Percentiles rank a stretch among this genome's conserved stretches.
Evolutionary conservation across 768 basidiomycete genomes (phyloP).

Genomic region (Mycena vitilis): DNA sequence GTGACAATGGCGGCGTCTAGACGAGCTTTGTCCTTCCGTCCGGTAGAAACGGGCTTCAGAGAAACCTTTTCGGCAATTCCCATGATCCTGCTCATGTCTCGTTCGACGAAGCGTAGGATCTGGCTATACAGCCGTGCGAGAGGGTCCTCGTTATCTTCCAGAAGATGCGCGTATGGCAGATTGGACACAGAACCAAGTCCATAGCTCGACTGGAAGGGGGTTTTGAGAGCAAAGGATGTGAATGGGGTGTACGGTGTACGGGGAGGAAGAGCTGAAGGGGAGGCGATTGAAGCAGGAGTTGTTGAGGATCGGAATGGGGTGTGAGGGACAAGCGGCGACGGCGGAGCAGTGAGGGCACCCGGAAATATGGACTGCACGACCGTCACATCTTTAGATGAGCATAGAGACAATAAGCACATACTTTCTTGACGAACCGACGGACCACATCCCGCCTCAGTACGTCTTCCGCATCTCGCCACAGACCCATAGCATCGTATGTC

Average conservation of each 20-base stretch:
- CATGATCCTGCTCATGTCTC: constrained; percentile 81
- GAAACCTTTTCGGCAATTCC: constrained; percentile 78
- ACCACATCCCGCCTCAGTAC: constrained; percentile 80
- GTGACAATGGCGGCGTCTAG: neutral
- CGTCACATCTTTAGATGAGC: neutral
- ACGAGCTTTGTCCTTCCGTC: constrained; percentile 32
- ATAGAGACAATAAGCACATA: constrained; percentile 40
- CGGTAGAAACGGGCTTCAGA: constrained; percentile 54
- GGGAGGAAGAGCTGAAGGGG: constrained; percentile 46
- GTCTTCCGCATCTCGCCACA: constrained; percentile 92
- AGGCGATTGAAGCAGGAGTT: constrained; percentile 39
- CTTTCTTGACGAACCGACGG: constrained; percentile 82
- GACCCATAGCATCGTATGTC: constrained; percentile 82
- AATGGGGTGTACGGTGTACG: constrained; percentile 64
- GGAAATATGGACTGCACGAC: constrained; percentile 75
- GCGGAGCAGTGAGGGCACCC: constrained; percentile 73
- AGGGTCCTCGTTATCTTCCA: constrained; percentile 75
- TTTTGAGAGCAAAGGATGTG: constrained; percentile 66
- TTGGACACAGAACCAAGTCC: constrained; percentile 41
- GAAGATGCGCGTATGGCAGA: constrained; percentile 58
- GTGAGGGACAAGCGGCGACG: constrained; percentile 81
- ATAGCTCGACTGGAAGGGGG: constrained; percentile 58
- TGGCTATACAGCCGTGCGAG: constrained; percentile 85
- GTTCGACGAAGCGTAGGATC: constrained; percentile 82
- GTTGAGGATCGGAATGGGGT: constrained; percentile 69